Evolutionary conservation across 371 early-diverging fungal species (phyloP).

Genomic region (Phascolomyces articulosus): DNA sequence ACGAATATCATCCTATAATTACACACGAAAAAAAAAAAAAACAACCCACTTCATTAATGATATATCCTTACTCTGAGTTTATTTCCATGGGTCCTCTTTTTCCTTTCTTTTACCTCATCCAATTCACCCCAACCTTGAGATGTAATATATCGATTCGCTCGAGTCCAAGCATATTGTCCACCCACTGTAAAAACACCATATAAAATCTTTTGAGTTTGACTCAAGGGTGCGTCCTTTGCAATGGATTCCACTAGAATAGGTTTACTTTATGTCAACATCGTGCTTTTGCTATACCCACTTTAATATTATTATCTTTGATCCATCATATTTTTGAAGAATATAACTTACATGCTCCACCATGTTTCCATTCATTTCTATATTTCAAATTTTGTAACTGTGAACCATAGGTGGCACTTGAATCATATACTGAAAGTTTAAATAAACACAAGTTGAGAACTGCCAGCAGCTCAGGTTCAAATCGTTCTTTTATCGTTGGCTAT

Average conservation of each 20-base stretch:
- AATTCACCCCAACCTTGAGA: conserved; percentile 82
- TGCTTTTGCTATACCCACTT: too few species aligned
- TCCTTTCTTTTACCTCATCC: conserved; percentile 47
- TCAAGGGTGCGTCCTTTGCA: conserved; percentile 62
- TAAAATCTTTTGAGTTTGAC: conserved; percentile 58
- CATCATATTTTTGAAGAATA: too few species aligned
- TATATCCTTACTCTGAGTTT: too few species aligned
- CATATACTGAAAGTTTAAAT: conserved; percentile 68
- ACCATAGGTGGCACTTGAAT: conserved; percentile 67
- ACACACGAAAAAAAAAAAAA: neutral
- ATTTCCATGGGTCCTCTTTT: neutral
- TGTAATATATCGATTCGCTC: conserved; percentile 63
- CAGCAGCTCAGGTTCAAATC: conserved; percentile 64
- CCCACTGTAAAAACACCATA: conserved; percentile 70
- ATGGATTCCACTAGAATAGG: conserved; percentile 63
- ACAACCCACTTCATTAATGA: neutral
- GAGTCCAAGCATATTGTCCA: conserved; percentile 76
- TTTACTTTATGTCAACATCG: too few species aligned
- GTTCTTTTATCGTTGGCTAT: conserved; percentile 60
- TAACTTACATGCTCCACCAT: conserved; percentile 64
- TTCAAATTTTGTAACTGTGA: conserved; percentile 72
- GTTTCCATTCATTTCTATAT: conserved; percentile 75
- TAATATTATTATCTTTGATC: too few species aligned
- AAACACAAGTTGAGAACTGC: conserved; percentile 58
- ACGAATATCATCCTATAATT: conserved; percentile 48